Evolutionary conservation across 257 asterid genomes (phyloP).

Genomic region (Ilex asprella): DNA sequence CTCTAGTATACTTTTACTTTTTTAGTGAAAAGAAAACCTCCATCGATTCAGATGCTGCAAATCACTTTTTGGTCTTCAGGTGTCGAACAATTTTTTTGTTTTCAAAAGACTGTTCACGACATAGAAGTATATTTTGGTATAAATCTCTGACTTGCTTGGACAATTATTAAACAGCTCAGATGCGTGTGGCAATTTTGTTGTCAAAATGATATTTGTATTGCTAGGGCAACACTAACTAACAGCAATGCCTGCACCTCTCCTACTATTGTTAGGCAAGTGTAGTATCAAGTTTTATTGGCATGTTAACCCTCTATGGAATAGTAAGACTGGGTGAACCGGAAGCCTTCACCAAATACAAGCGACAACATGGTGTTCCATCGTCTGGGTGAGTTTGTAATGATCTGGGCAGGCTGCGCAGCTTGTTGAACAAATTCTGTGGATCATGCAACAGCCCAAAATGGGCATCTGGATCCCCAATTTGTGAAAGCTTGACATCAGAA

Average conservation of each 20-base stretch:
- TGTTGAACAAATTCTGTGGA: conserved; percentile 77
- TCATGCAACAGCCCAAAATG: conserved; percentile 82
- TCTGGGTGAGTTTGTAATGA: conserved; percentile 76
- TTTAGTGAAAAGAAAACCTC: too few species aligned
- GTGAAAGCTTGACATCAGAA: conserved; percentile 79
- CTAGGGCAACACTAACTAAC: conserved; percentile 11
- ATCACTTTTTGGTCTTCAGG: too few species aligned
- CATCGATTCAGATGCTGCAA: too few species aligned
- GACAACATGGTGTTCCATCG: conserved; percentile 87
- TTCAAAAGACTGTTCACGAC: not conserved
- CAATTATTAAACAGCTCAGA: not conserved
- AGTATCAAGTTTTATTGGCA: conserved; percentile 13
- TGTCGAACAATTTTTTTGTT: too few species aligned
- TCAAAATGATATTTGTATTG: not conserved
- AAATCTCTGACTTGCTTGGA: not conserved
- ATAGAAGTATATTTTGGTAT: not conserved
- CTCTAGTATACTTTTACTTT: too few species aligned
- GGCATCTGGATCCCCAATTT: conserved; percentile 95
- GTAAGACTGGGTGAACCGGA: conserved; percentile 60
- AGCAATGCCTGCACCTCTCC: conserved; percentile 22
- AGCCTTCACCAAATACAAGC: conserved; percentile 82
- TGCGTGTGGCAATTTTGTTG: not conserved
- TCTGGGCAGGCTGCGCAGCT: conserved; percentile 76
- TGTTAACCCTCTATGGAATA: conserved; percentile 22
- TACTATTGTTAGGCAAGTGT: conserved; percentile 11